These are phyloP conservation scores for Magnolia changhungtana DNA, from an alignment of 164 flowering plant genomes.

Conservation along the genomic window DNA sequence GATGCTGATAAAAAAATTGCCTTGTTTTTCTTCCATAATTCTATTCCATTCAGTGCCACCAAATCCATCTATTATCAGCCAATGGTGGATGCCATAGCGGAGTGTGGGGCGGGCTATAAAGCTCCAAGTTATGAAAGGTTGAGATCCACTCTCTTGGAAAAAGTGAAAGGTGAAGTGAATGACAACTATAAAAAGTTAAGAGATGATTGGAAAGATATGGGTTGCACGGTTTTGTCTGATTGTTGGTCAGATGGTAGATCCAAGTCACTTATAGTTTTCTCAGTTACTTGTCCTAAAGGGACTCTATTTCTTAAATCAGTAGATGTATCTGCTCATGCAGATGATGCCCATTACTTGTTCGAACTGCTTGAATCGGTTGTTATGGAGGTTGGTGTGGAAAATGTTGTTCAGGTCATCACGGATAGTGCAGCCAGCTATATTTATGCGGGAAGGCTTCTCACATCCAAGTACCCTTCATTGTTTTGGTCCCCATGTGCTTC, in stretches of 20 bases:
- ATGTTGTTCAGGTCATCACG: slow-evolving; percentile 73
- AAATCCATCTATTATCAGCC: slow-evolving; percentile 61
- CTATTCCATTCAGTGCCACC: slow-evolving; percentile 59
- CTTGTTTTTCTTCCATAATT: slow-evolving; percentile 58
- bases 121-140: slow-evolving; percentile 58
- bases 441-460: slow-evolving; percentile 60
- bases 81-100: slow-evolving; percentile 63
- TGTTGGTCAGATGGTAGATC: slow-evolving; percentile 53
- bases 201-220: slow-evolving; percentile 58
- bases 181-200: slow-evolving; percentile 37
- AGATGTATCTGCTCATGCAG: slow-evolving; percentile 54
- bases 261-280: slow-evolving; percentile 43
- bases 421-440: slow-evolving; percentile 46
- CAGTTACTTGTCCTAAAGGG: slow-evolving; percentile 51
- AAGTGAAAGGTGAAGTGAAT: slow-evolving; percentile 46
- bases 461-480: slow-evolving; percentile 48
- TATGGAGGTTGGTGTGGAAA: slow-evolving; percentile 56
- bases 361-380: slow-evolving; percentile 59
- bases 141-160: slow-evolving; percentile 50
- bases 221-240: slow-evolving; percentile 66
- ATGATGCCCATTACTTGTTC: slow-evolving; percentile 49
- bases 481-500: slow-evolving; percentile 84
- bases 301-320: slow-evolving; percentile 60
- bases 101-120: slow-evolving; percentile 57
- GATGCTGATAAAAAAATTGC: slow-evolving; percentile 60